Evolutionary conservation across 345 rosid genomes (phyloP).

Genomic region (Pistacia atlantica): DNA sequence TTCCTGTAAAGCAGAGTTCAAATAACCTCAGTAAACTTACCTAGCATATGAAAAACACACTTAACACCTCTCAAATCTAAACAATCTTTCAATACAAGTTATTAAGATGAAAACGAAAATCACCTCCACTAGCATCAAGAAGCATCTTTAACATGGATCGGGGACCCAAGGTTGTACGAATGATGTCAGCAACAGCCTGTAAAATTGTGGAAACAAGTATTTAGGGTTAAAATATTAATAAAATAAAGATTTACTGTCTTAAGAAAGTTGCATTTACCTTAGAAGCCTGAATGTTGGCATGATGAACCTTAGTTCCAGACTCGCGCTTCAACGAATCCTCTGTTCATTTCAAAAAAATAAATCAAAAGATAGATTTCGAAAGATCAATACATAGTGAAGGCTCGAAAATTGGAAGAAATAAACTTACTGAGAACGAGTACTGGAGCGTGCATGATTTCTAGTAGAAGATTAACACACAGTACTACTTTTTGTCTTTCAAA

Average conservation of each 20-base stretch:
- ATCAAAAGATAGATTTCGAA: neutral
- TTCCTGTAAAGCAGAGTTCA: slow-evolving; percentile 47
- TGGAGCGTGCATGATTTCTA: slow-evolving; percentile 60
- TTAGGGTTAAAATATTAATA: no score
- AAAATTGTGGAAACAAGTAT: neutral
- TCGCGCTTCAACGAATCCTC: slow-evolving; percentile 97
- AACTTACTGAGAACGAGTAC: slow-evolving; percentile 87
- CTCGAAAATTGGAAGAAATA: neutral
- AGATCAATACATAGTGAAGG: neutral
- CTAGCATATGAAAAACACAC: neutral
- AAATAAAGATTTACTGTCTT: no score
- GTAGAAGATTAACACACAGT: no score
- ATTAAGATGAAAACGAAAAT: neutral
- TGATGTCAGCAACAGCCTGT: slow-evolving; percentile 89
- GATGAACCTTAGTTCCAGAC: slow-evolving; percentile 86
- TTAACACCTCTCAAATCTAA: neutral
- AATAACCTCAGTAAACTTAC: neutral
- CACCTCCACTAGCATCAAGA: slow-evolving; percentile 90
- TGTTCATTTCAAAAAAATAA: slow-evolving; percentile 35
- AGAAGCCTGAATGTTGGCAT: slow-evolving; percentile 89
- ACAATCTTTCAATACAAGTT: neutral
- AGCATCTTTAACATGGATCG: slow-evolving; percentile 98
- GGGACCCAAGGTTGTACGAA: slow-evolving; percentile 95
- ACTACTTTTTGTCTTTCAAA: neutral
- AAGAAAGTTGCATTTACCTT: slow-evolving; percentile 38